Evolutionary conservation across 768 basidiomycete genomes (phyloP), one percentile per base, ranked within the genome.

Genomic region (Cytidiella melzeri): DNA sequence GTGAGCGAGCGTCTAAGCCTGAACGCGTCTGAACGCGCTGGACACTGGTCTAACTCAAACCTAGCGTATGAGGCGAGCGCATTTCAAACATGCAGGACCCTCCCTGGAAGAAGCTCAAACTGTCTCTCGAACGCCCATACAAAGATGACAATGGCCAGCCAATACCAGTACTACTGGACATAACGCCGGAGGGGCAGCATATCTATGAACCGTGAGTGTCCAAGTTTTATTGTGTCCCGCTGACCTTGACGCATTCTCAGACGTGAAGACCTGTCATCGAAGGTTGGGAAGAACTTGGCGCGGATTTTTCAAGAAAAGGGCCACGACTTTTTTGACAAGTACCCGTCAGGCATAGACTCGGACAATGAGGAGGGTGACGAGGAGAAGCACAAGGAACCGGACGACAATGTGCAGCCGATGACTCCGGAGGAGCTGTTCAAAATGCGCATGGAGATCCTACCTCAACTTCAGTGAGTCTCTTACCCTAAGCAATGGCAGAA

Each of bases 61-160:
- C n/a, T n/a, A n/a, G n/a, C 34, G 34, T 37, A 37, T n/a, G 34
- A 37, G 23, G n/a, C n/a, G n/a, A n/a, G n/a, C n/a, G n/a, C n/a
- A n/a, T n/a, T n/a, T n/a, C n/a, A n/a, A 24, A 24, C 44, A 46
- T 48, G 56, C 55, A 62, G 10, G 60, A 61, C 28, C 72, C 72
- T 10, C 61, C 70, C 7, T 84, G 81, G 77, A 81, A 76, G 59
- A 74, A 74, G 54, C 69, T 83, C 30, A 82, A 68, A 52, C 68
- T 91, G 9, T 83, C 87, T 1, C 73, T 92, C 26, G 89, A 92
- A 61, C 72, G 80, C 34, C 87, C 86, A 0, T 90, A 90, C 69
- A 89, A 84, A 64, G 84, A 89, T 58, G 88, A 92, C 55, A 66
- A 74, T 30, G 87, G 85, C 6, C 69, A 76, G 40, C 72, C 60